Conservation (phyloP, 164 flowering plant genomes). For the Litsea cubeba region DNA sequence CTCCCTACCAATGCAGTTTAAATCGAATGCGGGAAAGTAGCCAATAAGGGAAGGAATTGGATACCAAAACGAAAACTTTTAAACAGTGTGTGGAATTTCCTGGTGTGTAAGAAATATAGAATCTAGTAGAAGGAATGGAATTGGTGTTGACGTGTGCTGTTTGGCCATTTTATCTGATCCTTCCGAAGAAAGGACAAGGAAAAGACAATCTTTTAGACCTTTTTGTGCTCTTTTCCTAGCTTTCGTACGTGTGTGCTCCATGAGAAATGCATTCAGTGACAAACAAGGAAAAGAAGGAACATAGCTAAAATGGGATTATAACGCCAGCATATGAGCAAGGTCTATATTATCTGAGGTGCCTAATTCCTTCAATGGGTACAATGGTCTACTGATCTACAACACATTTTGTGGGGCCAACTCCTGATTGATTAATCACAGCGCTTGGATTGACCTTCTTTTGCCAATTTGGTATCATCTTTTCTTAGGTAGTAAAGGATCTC, state of each 20-base stretch:
- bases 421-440: too few relatives aligned
- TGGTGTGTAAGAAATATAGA: background rate
- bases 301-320: background rate
- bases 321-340: too few relatives aligned
- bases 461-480: too few relatives aligned
- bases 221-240: background rate
- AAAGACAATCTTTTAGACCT: background rate
- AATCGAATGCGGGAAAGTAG: background rate
- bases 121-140: slow-evolving; percentile 29
- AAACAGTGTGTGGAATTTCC: background rate
- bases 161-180: background rate
- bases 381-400: too few relatives aligned
- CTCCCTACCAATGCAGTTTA: background rate
- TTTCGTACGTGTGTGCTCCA: background rate
- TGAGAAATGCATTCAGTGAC: background rate
- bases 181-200: background rate
- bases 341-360: too few relatives aligned
- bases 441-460: too few relatives aligned
- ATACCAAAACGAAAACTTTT: slow-evolving; percentile 28
- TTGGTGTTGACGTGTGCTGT: slow-evolving; percentile 2
- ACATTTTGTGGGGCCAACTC: too few relatives aligned
- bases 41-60: slow-evolving; percentile 34
- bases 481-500: too few relatives aligned
- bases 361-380: too few relatives aligned
- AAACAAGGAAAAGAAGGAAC: background rate